Base-by-base conservation (phyloP, 768 basidiomycete species). In the Hysterangium stoloniferum region DNA sequence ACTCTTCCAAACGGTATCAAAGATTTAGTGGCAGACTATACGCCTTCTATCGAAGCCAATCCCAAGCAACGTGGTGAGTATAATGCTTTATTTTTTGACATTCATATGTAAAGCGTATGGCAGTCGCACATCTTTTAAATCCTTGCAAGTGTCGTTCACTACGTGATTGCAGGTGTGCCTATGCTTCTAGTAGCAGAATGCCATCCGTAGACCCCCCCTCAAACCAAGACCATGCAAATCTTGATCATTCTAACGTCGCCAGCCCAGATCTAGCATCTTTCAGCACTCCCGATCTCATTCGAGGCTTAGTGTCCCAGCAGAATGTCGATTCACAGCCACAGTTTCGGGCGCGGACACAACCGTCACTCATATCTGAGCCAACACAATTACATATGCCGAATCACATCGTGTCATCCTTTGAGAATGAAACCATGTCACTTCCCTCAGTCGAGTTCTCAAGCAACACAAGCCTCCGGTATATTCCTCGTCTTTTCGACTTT, bases 1-100 rank as follows among this genome's bases (percentile, higher is more conserved):
- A 75, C 85, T 1, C 64, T 88, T 33, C 86, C 86, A 8, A 86
- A 88, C 56, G 86, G 86, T 31, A 68, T 88, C 25, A 76, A 74
- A 51, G 84, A 85, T 63, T 71, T 72, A 13, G 15, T 24, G 40
- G 24, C 48, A 19, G 12, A 15, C 6, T 15, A 13, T 8, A 50
- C 25, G 20, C 37, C 24, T 25, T n/a, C 25, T 15, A 24, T 25
- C 34, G 33, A 34, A 17, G 42, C 32, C 6, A 13, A 40, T 32
- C 36, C 38, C 25, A 49, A 52, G 27, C 43, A 45, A 24, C 33
- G 37, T 37, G 34, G 43, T 52, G 19, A 9, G 2, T 17, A 12
- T 22, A 2, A 4, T 15, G n/a, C 48, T 32, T 45, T 45, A 56
- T 47, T 36, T 56, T 24, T 50, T 50, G 31, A 49, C 31, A 45